Percentiles rank a stretch among this genome's conserved stretches.
phyloP scores from a whole-genome alignment of 2,329 filamentous ascomycete genomes.

The Botrytis hyacinthi region DNA sequence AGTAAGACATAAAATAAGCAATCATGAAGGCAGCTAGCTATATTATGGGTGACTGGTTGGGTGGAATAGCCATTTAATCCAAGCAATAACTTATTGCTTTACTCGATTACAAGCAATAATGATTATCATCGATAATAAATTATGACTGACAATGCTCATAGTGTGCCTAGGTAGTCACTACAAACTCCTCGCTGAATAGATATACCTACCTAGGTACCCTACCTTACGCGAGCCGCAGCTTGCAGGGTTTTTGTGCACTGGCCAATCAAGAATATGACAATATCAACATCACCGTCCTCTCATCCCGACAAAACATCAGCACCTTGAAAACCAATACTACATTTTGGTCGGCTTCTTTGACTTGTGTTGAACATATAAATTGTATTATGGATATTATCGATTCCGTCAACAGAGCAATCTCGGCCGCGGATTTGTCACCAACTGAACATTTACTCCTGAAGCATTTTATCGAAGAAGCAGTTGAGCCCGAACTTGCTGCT shows the following conservation, averaged over 20 bases:
- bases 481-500: neutral
- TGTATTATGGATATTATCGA: neutral
- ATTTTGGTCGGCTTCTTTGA: neutral
- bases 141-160: neutral
- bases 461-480: neutral
- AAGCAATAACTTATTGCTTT: neutral
- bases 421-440: neutral
- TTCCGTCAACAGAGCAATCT: neutral
- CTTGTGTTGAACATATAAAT: neutral
- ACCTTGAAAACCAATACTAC: no score
- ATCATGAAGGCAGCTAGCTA: neutral
- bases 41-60: neutral
- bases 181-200: no score
- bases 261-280: no score
- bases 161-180: no score
- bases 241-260: no score
- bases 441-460: neutral
- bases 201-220: no score
- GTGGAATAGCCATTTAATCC: neutral
- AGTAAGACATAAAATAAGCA: neutral
- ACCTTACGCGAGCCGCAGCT: no score
- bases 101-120: neutral
- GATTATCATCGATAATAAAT: neutral
- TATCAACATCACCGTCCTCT: no score
- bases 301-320: no score